A percentile compares a stretch with the other conserved stretches of the same genome.
Conservation (phyloP, 2,329 filamentous ascomycete species). For the Paramyrothecium sp. region DNA sequence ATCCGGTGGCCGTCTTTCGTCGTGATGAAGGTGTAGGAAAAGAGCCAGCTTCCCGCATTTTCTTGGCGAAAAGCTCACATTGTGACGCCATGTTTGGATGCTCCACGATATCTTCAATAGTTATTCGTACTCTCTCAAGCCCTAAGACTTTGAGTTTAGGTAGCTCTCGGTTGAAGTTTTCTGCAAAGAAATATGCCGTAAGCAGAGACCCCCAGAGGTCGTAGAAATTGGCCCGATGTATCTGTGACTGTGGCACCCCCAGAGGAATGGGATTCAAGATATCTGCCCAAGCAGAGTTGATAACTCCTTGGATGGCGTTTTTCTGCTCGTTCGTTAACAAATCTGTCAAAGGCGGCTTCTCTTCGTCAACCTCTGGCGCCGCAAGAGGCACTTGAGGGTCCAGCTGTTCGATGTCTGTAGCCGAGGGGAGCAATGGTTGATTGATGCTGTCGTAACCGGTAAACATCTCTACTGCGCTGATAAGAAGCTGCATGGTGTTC, state of each 20-base stretch:
- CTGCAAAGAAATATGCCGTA: constrained; percentile 45
- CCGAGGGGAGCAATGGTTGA: constrained; percentile 43
- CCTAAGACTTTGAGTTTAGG: constrained; percentile 33
- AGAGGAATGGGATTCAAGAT: constrained; percentile 38
- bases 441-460: constrained; percentile 44
- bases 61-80: constrained; percentile 37
- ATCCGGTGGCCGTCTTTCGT: constrained; percentile 7
- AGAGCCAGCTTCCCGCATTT: constrained; percentile 18
- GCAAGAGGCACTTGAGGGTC: constrained; percentile 41
- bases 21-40: constrained; percentile 10
- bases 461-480: constrained; percentile 42
- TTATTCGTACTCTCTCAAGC: constrained; percentile 35
- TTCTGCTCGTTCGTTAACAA: constrained; percentile 39
- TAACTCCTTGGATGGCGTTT: constrained; percentile 36
- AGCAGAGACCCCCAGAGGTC: constrained; percentile 49
- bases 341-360: constrained; percentile 10
- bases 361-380: constrained; percentile 16
- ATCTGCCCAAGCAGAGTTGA: constrained; percentile 42
- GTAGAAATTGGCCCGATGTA: constrained; percentile 48
- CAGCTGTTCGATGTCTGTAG: constrained; percentile 32
- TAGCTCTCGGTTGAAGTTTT: constrained; percentile 41
- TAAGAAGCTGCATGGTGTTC: constrained; percentile 43
- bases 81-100: constrained; percentile 49
- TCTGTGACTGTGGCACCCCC: constrained; percentile 37
- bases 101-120: constrained; percentile 47